A percentile compares a stretch with the other conserved stretches of the same genome.
Evolutionary conservation across 2,329 filamentous ascomycete genomes (phyloP).

Genomic region (Cercospora nicotianae): DNA sequence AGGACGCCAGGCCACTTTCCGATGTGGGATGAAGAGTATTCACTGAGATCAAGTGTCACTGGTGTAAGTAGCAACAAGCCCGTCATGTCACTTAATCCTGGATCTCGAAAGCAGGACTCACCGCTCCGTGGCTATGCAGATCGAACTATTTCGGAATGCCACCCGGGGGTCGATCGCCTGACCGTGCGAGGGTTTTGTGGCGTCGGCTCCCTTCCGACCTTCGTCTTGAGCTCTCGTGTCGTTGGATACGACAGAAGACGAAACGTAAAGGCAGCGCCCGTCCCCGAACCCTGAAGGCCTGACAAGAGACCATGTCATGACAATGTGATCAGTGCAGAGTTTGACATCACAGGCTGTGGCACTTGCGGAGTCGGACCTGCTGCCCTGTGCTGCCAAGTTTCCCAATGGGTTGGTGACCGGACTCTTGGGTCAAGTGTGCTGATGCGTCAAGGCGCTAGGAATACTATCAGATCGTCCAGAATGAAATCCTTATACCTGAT

Average conservation of each 20-base stretch:
- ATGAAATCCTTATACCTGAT: conserved; percentile 11
- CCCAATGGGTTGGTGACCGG: conserved; percentile 5
- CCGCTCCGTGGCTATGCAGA: conserved; percentile 3
- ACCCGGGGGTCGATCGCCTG: not conserved
- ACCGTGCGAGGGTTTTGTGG: conserved; percentile 21
- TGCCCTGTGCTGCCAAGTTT: not conserved
- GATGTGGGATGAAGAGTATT: not conserved
- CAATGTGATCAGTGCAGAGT: not conserved
- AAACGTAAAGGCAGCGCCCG: not conserved
- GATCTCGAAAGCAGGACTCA: not conserved
- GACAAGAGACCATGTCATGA: not conserved
- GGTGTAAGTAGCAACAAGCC: not conserved
- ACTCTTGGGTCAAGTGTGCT: conserved; percentile 12
- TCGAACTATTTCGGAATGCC: conserved; percentile 1
- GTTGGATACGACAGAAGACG: not conserved
- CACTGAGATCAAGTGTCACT: not conserved
- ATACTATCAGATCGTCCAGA: conserved; percentile 7
- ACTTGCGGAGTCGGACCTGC: not conserved
- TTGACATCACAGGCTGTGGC: not conserved
- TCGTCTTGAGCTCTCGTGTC: not conserved
- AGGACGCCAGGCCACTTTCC: not conserved
- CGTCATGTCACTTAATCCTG: not conserved
- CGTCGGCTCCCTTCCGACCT: conserved; percentile 8
- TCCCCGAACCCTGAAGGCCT: not conserved
- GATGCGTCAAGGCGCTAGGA: conserved; percentile 17